These are phyloP conservation scores for Aphanomyces stellatus DNA, from an alignment of 352 stramenopile species.

Conservation along the genomic window DNA sequence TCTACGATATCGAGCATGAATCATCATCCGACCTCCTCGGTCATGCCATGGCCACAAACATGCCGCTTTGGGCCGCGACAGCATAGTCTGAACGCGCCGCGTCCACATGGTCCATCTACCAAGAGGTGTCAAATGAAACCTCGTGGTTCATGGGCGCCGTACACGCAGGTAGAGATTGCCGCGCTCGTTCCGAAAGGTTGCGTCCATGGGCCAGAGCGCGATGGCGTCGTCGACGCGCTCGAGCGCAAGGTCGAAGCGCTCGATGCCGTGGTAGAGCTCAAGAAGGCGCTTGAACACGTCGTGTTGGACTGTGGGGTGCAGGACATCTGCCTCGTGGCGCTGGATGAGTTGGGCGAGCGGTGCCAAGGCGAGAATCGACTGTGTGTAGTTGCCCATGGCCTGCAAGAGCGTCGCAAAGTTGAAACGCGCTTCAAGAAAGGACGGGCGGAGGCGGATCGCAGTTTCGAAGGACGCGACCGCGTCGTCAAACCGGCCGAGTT, in stretches of 20 bases:
- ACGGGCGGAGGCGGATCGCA: constrained; percentile 43
- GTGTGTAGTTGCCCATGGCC: constrained; percentile 39
- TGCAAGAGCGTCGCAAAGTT: constrained; percentile 47
- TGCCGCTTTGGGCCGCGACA: too few species aligned
- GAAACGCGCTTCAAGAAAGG: constrained; percentile 33
- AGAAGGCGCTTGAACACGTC: constrained; percentile 37
- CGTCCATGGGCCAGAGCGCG: constrained; percentile 40
- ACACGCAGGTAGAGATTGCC: constrained; percentile 31
- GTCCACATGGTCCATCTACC: too few species aligned
- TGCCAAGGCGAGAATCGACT: constrained; percentile 43
- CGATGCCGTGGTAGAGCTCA: constrained; percentile 39
- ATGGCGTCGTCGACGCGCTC: constrained; percentile 43
- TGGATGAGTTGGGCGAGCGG: constrained; percentile 28
- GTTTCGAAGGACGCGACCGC: constrained; percentile 38
- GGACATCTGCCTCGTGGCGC: constrained; percentile 4
- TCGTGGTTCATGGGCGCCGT: neutral
- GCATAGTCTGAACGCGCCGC: too few species aligned
- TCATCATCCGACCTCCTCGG: too few species aligned
- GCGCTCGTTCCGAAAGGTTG: constrained; percentile 46
- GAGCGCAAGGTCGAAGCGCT: constrained; percentile 40
- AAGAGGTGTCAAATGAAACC: too few species aligned
- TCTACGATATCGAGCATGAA: constrained; percentile 27
- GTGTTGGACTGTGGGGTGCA: constrained; percentile 26
- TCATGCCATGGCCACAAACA: too few species aligned
- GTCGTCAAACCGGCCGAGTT: constrained; percentile 30